Percentiles rank a stretch among this genome's conserved stretches.
These are phyloP conservation scores for Aspergillus quadrilineatus DNA, from an alignment of 2,329 filamentous ascomycete genomes.

Conservation along the genomic window DNA sequence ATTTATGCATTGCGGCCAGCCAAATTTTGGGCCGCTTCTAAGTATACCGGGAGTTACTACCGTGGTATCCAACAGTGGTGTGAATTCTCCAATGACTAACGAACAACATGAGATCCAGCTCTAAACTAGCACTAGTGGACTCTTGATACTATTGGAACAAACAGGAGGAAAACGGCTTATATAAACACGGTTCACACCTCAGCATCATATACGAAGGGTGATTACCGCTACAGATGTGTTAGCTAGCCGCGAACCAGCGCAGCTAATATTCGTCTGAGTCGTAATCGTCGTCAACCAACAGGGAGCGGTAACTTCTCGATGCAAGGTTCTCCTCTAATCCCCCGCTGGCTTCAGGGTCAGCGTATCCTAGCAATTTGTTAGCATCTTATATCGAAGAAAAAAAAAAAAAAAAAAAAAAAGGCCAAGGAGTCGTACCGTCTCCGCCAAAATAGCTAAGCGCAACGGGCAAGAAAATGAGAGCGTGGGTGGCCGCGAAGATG, in stretches of 20 bases:
- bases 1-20: neutral
- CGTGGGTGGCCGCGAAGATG: slow-evolving; percentile 82
- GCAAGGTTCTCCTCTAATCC: slow-evolving; percentile 87
- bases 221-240: neutral
- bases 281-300: slow-evolving; percentile 72
- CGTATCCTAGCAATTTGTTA: slow-evolving; percentile 59
- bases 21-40: neutral
- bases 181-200: neutral
- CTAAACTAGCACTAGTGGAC: neutral
- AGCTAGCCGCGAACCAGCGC: slow-evolving; percentile 2
- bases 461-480: slow-evolving; percentile 87
- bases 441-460: slow-evolving; percentile 83
- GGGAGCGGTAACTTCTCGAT: slow-evolving; percentile 71
- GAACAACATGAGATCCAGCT: neutral
- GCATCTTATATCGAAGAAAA: neutral
- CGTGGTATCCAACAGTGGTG: neutral
- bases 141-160: slow-evolving; percentile 1
- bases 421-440: slow-evolving; percentile 54
- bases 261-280: slow-evolving; percentile 66
- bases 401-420: neutral
- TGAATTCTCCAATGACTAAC: neutral
- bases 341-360: slow-evolving; percentile 82
- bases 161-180: neutral
- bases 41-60: neutral
- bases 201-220: neutral